Evolutionary conservation across 1,139 yeast genomes (phyloP), one percentile per base, ranked within the genome.

Genomic region (Taphrina populina): DNA sequence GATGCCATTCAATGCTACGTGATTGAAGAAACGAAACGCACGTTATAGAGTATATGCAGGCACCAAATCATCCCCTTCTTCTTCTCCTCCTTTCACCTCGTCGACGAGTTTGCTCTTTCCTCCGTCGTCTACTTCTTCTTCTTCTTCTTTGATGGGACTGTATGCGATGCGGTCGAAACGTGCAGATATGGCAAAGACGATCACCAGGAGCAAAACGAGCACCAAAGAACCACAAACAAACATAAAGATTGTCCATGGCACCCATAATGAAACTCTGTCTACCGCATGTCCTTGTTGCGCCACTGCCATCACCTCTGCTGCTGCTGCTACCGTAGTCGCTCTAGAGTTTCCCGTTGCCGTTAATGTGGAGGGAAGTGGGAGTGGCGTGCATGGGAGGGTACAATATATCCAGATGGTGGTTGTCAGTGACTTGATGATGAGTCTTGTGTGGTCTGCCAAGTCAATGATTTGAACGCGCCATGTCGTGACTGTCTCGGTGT

Each of bases 1-100:
- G 98, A 92, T 70, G 66, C 74, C 1, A 75, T 92, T 32, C 84
- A 87, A 66, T 83, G 82, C 2, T 82, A 77, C 64, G 95, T 88
- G 69, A 86, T 83, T 20, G 58, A 58, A 27, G 39, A 26, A n/a
- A 39, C 37, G 30, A 37, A 43, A 24, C 29, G 56, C 37, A 46
- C 47, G 7, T 33, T 57, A 15, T 57, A 56, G 29, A 8, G 30
- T 8, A 11, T 27, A 27, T 11, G 8, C 30, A 11, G 30, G 30
- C 11, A 27, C 30, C 30, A 11, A 8, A 8, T 37, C 13, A 7
- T 20, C 43, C 15, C 19, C 23, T 21, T 19, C 43, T 8, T 11
- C 8, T 8, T 27, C 30, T n/a, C n/a, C n/a, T 8, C 8, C 43
- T 4, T 21, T 29, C 10, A 23, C 43, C 13, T 37, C 43, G 6